Percentiles rank a stretch among this genome's conserved stretches.
phyloP scores from a whole-genome alignment of 2,329 filamentous ascomycete species.

The Scolecobasidium constrictum region DNA sequence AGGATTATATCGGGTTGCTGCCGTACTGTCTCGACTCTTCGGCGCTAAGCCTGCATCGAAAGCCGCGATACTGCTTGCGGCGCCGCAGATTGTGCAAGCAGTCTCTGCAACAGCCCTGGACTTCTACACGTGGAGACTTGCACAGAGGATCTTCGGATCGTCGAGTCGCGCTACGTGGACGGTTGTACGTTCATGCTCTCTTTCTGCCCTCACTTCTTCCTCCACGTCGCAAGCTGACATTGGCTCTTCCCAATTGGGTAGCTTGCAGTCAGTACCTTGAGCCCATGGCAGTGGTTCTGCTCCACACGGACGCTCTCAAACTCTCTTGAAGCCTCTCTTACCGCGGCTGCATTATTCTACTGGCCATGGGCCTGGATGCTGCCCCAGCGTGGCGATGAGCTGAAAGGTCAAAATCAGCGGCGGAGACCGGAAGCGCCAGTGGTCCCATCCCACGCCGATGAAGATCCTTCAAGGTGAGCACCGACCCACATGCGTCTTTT shows the following conservation, averaged over 20 bases:
- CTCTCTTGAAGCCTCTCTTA: constrained; percentile 82
- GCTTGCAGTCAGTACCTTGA: constrained; percentile 61
- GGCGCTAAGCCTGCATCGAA: constrained; percentile 43
- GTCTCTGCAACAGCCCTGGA: constrained; percentile 68
- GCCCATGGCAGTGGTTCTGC: constrained; percentile 95
- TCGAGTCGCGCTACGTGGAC: constrained; percentile 54
- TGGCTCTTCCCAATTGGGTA: constrained; percentile 23
- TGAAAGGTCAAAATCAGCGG: not conserved
- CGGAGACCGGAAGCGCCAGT: not conserved
- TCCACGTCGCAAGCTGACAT: constrained; percentile 8
- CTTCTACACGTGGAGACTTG: constrained; percentile 79
- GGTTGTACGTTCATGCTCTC: constrained; percentile 43
- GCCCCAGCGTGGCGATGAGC: not conserved
- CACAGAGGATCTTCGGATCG: constrained; percentile 59
- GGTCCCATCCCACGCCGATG: not conserved
- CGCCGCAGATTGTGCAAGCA: constrained; percentile 68
- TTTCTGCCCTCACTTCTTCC: not conserved
- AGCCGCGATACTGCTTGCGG: constrained; percentile 56
- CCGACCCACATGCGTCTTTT: no score
- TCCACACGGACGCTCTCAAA: constrained; percentile 92
- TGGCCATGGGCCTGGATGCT: constrained; percentile 70
- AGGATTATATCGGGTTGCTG: constrained; percentile 54
- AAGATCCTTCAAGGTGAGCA: not conserved
- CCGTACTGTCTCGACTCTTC: constrained; percentile 45
- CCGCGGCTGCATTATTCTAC: constrained; percentile 62